These are phyloP conservation scores for Penicillium malachiteum DNA, from an alignment of 495 filamentous ascomycete genomes.

Conservation along the genomic window DNA sequence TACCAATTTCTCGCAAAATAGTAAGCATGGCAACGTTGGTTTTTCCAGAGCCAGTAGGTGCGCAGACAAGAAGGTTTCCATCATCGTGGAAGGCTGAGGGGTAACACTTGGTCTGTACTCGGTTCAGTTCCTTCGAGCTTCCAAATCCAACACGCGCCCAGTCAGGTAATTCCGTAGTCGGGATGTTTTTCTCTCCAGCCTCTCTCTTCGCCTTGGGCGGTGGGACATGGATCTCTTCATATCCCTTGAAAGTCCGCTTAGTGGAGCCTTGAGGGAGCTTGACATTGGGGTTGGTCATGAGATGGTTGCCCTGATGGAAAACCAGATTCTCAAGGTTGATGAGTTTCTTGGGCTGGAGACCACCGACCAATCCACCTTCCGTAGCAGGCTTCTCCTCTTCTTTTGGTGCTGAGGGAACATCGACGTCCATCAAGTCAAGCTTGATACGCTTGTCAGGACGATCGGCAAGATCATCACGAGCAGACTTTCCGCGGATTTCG, in stretches of 20 bases:
- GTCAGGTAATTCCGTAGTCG: conserved; percentile 82
- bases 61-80: conserved; percentile 96
- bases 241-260: conserved; percentile 93
- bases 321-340: conserved; percentile 95
- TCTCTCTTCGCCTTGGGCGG: conserved; percentile 81
- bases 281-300: conserved; percentile 97
- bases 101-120: conserved; percentile 91
- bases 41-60: conserved; percentile 95
- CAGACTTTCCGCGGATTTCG: conserved; percentile 69
- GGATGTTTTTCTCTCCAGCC: conserved; percentile 74
- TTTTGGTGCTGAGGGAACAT: conserved; percentile 63
- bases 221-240: conserved; percentile 97
- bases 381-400: conserved; percentile 45
- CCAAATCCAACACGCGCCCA: conserved; percentile 90
- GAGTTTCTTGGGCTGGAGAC: conserved; percentile 80
- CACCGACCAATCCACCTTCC: conserved; percentile 71
- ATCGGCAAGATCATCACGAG: conserved; percentile 48
- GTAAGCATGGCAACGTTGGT: conserved; percentile 98
- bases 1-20: conserved; percentile 94
- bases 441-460: conserved; percentile 79
- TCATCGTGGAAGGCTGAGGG: conserved; percentile 90
- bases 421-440: conserved; percentile 84
- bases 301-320: conserved; percentile 96
- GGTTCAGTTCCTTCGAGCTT: conserved; percentile 78
- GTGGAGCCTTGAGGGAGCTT: conserved; percentile 93